A percentile compares a stretch with the other conserved stretches of the same genome.
Conservation (phyloP, 2,329 filamentous ascomycete species). For the Epichloe brachyelytri region DNA sequence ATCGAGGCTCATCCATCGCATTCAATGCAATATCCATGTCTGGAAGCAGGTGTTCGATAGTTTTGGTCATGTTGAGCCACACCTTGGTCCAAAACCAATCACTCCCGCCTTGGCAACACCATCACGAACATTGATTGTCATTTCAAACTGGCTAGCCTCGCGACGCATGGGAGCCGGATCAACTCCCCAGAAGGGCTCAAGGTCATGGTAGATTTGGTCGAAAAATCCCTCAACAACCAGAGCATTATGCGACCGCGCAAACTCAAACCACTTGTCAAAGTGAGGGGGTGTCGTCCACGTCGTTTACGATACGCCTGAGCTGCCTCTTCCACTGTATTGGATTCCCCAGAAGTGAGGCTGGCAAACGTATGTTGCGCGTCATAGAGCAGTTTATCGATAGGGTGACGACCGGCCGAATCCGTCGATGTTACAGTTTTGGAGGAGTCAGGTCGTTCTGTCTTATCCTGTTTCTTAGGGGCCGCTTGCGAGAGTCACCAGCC, state of each 20-base stretch:
- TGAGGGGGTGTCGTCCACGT: conserved; percentile 50
- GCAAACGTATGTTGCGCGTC: conserved; percentile 29
- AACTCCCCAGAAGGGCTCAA: conserved; percentile 44
- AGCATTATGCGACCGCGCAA: conserved; percentile 37
- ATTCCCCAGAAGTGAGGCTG: conserved; percentile 28
- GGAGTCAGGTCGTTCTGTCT: conserved; percentile 1
- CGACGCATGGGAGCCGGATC: conserved; percentile 34
- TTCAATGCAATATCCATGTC: conserved; percentile 59
- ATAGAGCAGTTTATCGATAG: conserved; percentile 40
- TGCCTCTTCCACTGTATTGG: conserved; percentile 37
- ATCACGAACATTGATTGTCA: conserved; percentile 46
- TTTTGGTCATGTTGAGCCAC: conserved; percentile 40
- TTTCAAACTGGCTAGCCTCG: conserved; percentile 42
- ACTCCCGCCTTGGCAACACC: conserved; percentile 36
- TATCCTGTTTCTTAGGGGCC: not conserved
- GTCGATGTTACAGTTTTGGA: not conserved
- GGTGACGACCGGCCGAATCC: conserved; percentile 21
- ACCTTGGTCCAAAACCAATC: conserved; percentile 47
- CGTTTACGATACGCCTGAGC: conserved; percentile 44
- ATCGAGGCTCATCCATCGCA: conserved; percentile 52
- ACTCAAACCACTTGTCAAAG: conserved; percentile 47
- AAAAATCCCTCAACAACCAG: conserved; percentile 51
- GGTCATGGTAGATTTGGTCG: conserved; percentile 49
- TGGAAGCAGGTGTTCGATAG: conserved; percentile 42
- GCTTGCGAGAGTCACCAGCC: not conserved